These are phyloP conservation scores for Planoprotostelium fungivorum DNA, from an alignment of 78 protist species.

Conservation along the genomic window DNA sequence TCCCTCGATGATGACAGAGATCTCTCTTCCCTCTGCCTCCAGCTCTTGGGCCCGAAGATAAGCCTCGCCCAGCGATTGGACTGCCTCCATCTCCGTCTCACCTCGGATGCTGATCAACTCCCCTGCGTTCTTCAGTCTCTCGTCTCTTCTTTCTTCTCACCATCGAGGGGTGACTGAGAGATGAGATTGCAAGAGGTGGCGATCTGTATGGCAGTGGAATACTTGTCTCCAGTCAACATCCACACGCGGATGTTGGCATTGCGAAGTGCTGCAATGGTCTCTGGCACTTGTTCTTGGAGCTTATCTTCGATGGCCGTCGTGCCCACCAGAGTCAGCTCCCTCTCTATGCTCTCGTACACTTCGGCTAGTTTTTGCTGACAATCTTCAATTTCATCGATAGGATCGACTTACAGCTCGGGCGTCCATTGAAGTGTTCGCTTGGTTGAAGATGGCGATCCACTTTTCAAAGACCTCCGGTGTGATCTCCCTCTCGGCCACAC, in stretches of 20 bases:
- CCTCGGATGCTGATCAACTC: neutral
- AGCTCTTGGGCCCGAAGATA: neutral
- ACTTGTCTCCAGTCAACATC: slow-evolving; percentile 98
- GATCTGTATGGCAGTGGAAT: slow-evolving; percentile 92
- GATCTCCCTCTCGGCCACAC: slow-evolving; percentile 48
- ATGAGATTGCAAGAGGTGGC: slow-evolving; percentile 76
- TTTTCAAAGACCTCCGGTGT: slow-evolving; percentile 22
- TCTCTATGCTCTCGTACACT: slow-evolving; percentile 52
- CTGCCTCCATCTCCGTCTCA: neutral
- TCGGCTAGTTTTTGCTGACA: slow-evolving; percentile 6
- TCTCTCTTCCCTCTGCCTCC: neutral
- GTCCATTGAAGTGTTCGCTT: slow-evolving; percentile 19
- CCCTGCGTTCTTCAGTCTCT: neutral
- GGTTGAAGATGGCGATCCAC: slow-evolving; percentile 42
- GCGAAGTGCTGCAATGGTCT: slow-evolving; percentile 34
- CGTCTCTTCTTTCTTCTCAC: neutral
- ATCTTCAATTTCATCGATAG: neutral
- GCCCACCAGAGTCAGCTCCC: slow-evolving; percentile 79
- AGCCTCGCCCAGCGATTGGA: neutral
- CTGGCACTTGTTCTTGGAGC: slow-evolving; percentile 86
- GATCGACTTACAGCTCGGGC: slow-evolving; percentile 9
- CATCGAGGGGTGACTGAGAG: neutral
- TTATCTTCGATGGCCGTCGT: slow-evolving; percentile 94
- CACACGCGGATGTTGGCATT: slow-evolving; percentile 86
- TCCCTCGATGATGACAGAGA: slow-evolving; percentile 44